phyloP scores from a whole-genome alignment of 2,329 filamentous ascomycete genomes.

The Monosporascus sp. region DNA sequence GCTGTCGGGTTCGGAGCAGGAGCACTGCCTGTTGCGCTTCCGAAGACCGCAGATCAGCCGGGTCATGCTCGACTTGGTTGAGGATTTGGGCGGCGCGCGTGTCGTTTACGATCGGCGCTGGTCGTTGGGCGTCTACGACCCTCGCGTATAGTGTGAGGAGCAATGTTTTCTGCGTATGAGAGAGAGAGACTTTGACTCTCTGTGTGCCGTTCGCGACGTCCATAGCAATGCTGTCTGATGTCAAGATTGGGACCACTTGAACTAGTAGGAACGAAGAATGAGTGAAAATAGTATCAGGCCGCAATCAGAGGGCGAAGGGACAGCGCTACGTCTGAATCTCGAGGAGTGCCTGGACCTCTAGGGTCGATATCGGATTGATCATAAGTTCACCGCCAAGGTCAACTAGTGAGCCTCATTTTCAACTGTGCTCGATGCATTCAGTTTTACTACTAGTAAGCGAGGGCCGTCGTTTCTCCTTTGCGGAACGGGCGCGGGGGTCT shows the following conservation, averaged over 20 bases:
- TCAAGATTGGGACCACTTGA: background rate
- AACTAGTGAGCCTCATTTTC: too few relatives aligned
- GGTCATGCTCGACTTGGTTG: conserved; percentile 18
- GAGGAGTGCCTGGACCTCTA: too few relatives aligned
- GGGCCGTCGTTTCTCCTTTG: too few relatives aligned
- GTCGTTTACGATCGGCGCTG: conserved; percentile 18
- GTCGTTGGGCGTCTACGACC: conserved; percentile 14
- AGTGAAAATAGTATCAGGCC: too few relatives aligned
- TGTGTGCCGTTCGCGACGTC: background rate
- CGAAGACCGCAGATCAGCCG: conserved; percentile 13
- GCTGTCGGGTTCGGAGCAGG: conserved; percentile 9
- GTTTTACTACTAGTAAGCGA: too few relatives aligned
- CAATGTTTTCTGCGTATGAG: conserved; percentile 18
- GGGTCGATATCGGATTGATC: too few relatives aligned
- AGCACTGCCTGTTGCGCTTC: conserved; percentile 9
- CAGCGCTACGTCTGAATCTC: too few relatives aligned
- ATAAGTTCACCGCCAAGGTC: too few relatives aligned
- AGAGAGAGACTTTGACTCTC: conserved; percentile 11
- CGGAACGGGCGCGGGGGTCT: too few relatives aligned
- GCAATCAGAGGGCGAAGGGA: too few relatives aligned
- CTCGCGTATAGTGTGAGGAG: conserved; percentile 18
- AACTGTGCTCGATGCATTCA: too few relatives aligned
- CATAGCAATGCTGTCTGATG: background rate
- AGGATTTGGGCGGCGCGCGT: conserved; percentile 11
- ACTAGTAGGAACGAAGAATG: too few relatives aligned